Evolutionary conservation across 2,329 filamentous ascomycete genomes (phyloP), one percentile per base, ranked within the genome.

Genomic region (Didymella pinodella): DNA sequence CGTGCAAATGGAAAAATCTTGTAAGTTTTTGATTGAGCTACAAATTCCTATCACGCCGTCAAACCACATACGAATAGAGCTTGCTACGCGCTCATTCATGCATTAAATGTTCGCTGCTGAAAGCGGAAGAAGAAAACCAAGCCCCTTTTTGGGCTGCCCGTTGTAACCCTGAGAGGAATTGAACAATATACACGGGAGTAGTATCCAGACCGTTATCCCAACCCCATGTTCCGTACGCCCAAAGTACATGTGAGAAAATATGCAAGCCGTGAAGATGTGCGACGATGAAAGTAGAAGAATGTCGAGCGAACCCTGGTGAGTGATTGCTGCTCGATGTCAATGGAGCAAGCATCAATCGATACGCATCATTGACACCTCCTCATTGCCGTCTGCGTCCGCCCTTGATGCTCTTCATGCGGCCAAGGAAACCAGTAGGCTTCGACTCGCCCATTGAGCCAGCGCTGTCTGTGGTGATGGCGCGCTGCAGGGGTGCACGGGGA

Each of bases 331-430:
- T 43, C 18, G 14, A 46, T 29, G 47, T 32, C n/a, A 26, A 45
- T 20, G 41, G 18, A 36, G 41, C 22, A 10, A n/a, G 34, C n/a
- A 25, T 52, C 32, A 48, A 14, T 16, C 16, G 18, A n/a, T 29
- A 14, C 18, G 28, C 11, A 16, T 12, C n/a, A 26, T 31, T 50
- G 47, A 26, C 31, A 46, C 14, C 8, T 14, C 29, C 52, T 73
- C 67, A 75, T 47, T 72, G 72, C 44, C 74, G 69, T 63, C 68
- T 59, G 32, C 71, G 70, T 22, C 75, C 75, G 7, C 75, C 75
- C 65, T 77, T 78, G 59, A 78, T 58, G 59, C 71, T 75, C 69
- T 78, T 78, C 43, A 77, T 70, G 45, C 75, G 71, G 60, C 70
- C 73, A 28, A 77, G 70, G 56, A 77, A 77, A 8, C 75, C 75